These are phyloP conservation scores for Phragmites australis DNA, from an alignment of 176 grass and related monocot species.

Conservation along the genomic window DNA sequence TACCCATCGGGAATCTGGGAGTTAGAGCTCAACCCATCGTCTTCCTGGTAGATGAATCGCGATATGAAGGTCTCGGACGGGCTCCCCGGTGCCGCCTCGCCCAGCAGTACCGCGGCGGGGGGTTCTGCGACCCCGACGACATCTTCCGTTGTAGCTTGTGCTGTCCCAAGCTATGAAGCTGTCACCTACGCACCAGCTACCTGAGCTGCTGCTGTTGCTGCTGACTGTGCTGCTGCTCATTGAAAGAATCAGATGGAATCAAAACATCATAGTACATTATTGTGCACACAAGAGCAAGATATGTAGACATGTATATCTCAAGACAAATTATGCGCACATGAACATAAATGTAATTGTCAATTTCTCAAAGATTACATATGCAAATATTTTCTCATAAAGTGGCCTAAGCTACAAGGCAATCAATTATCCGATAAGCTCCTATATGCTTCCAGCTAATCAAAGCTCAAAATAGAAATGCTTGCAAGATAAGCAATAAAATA, in stretches of 20 bases:
- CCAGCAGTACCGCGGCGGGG: too few relatives aligned
- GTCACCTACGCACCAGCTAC: conserved; percentile 12
- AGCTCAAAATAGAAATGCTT: conserved; percentile 15
- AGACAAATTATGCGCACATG: not conserved
- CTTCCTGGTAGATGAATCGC: too few relatives aligned
- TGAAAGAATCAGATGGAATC: conserved; percentile 10
- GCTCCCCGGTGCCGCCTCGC: too few relatives aligned
- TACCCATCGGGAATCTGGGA: too few relatives aligned
- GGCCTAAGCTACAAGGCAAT: not conserved
- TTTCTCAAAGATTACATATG: not conserved
- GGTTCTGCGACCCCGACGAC: too few relatives aligned
- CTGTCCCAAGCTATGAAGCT: conserved; percentile 39
- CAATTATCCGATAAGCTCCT: not conserved
- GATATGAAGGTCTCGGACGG: too few relatives aligned
- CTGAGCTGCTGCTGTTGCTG: conserved; percentile 16
- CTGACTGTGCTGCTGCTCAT: conserved; percentile 23
- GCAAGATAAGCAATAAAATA: conserved; percentile 3
- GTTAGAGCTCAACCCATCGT: too few relatives aligned
- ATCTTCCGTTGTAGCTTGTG: conserved; percentile 43
- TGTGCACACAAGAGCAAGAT: not conserved
- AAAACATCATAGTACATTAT: conserved; percentile 30
- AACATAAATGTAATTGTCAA: not conserved
- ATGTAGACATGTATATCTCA: not conserved
- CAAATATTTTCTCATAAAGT: not conserved
- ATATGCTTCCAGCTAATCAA: not conserved